Evolutionary conservation across 2,329 filamentous ascomycete species (phyloP).

Genomic region (Penicillium concentricum): DNA sequence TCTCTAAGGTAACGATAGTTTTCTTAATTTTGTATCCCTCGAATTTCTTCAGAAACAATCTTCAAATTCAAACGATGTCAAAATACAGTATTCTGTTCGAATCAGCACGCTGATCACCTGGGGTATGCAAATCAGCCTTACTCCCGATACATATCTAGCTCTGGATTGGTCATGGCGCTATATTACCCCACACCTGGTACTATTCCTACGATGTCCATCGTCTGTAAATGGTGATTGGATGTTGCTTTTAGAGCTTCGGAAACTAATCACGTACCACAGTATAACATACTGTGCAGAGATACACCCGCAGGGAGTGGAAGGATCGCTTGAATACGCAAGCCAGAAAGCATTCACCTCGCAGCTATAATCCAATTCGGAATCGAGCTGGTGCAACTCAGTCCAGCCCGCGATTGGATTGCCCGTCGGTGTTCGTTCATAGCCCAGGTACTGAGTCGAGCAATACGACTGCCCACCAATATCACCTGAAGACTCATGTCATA

Average conservation of each 20-base stretch:
- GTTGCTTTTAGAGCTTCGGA: not conserved
- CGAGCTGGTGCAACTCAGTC: not conserved
- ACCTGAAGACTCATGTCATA: not conserved
- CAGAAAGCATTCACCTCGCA: no score
- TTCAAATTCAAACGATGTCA: no score
- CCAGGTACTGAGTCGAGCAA: not conserved
- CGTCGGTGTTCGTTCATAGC: not conserved
- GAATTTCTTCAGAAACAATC: no score
- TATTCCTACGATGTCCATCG: not conserved
- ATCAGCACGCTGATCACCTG: not conserved
- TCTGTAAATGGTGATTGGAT: not conserved
- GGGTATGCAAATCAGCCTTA: not conserved
- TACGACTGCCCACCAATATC: not conserved
- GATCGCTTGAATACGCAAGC: no score
- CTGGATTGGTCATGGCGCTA: not conserved
- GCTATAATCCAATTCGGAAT: not conserved
- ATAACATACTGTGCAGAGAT: not conserved
- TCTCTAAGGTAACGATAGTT: not conserved
- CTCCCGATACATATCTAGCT: no score
- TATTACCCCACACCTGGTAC: not conserved
- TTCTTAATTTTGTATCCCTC: fast-evolving
- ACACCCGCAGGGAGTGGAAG: no score
- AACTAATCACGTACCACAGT: not conserved
- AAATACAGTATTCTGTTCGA: not conserved
- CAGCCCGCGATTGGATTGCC: not conserved